Evolutionary conservation across 2,329 filamentous ascomycete genomes (phyloP).

Genomic region (Phialophora macrospora): DNA sequence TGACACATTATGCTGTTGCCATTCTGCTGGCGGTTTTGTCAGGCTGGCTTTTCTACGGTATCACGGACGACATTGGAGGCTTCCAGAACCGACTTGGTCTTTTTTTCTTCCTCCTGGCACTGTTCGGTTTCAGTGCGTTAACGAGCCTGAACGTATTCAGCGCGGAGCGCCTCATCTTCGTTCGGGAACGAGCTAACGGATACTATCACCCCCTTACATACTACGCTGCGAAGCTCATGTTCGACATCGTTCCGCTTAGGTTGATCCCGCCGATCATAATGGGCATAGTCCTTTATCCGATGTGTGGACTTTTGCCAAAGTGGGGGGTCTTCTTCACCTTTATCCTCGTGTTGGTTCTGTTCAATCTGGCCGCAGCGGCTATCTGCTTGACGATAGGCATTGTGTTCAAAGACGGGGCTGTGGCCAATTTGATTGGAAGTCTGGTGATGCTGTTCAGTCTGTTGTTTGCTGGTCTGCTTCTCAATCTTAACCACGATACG

Average conservation of each 20-base stretch:
- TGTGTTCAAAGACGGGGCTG: constrained; percentile 85
- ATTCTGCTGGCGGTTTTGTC: constrained; percentile 93
- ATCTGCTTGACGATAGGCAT: constrained; percentile 98
- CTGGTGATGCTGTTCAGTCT: constrained; percentile 97
- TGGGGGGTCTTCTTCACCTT: constrained; percentile 87
- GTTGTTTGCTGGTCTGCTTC: constrained; percentile 87
- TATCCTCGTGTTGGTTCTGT: constrained; percentile 86
- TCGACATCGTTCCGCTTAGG: constrained; percentile 92
- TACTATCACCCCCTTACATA: constrained; percentile 96
- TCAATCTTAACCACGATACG: constrained; percentile 74
- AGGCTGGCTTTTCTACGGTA: constrained; percentile 92
- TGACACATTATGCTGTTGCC: constrained; percentile 96
- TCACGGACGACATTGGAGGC: constrained; percentile 93
- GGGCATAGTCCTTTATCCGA: constrained; percentile 94
- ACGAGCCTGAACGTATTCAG: constrained; percentile 94
- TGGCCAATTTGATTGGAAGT: constrained; percentile 91
- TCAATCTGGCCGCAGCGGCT: constrained; percentile 90
- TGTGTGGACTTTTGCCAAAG: constrained; percentile 89
- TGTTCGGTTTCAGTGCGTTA: constrained; percentile 96
- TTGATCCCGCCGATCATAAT: constrained; percentile 94
- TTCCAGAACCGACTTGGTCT: constrained; percentile 97
- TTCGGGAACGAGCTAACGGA: constrained; percentile 91
- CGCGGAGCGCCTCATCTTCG: constrained; percentile 85
- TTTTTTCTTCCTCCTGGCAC: constrained; percentile 94
- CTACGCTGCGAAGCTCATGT: constrained; percentile 95